Base-by-base conservation (phyloP, 306 rosid species). In the Fragaria vesca region DNA sequence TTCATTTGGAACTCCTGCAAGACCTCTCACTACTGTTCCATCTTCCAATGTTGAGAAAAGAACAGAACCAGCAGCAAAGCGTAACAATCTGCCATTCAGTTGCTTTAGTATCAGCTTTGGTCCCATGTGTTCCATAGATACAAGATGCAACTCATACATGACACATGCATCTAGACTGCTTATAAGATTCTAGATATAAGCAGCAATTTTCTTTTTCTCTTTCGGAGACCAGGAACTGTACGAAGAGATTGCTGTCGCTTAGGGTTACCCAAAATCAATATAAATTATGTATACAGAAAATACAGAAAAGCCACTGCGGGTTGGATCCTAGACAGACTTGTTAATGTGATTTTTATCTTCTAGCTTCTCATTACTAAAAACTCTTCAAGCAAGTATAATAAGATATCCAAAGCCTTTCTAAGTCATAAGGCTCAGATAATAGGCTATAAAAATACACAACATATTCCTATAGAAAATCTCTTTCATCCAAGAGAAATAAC, bases 31-130 rank as follows among this genome's bases (percentile, higher is more conserved):
- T 73, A 95, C 86, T 67, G 79, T 88, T 54, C 97, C 99, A 72
- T 95, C 93, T 58, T 89, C 96, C 87, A 93, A 74, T 36, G 99
- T 95, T 73, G 97, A 95, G 81, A 91, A 88, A 88, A 87, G 62
- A 17, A 79, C 80, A n/a, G 97, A 84, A 81, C 96, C 97, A n/a
- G 84, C 73, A 43, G 79, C 76, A 76, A 86, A 79, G 12, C 86
- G 88, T 48, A 89, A 67, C 32, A 80, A 60, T 47, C 98, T 95
- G 90, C 57, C 79, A 87, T 55, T 24, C 65, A 78, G 17, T 70
- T 67, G 80, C 30, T 42, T 74, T 55, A 73, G 62, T 78, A 45
- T 83, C 72, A 81, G 74, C 54, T 78, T 51, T 45, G 61, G 55
- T 21, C 71, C 16, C n/a, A 45, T 26, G 18, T n/a, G 46, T 72